Conservation (phyloP, 805 yeast genomes). For the Saccharomycopsis fodiens region DNA sequence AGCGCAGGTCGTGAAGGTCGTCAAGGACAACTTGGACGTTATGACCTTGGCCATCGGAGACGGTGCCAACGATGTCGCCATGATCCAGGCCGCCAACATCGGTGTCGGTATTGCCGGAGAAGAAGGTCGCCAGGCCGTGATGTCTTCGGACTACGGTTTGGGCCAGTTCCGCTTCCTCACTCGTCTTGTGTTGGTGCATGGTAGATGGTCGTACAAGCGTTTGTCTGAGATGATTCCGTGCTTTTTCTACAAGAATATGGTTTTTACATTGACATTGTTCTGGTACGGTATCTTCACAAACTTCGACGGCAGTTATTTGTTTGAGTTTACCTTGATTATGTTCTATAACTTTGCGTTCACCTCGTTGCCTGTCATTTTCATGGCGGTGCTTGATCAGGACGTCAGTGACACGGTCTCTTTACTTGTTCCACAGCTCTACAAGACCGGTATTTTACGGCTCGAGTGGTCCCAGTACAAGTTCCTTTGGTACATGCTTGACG, state of each 20-base stretch:
- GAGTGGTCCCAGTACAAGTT: conserved; percentile 60
- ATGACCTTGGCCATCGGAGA: conserved; percentile 81
- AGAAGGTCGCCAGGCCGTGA: conserved; percentile 81
- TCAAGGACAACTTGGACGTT: conserved; percentile 55
- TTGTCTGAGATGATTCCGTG: conserved; percentile 73
- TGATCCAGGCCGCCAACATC: conserved; percentile 81
- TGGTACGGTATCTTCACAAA: conserved; percentile 67
- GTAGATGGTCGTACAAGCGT: conserved; percentile 76
- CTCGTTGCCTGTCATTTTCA: conserved; percentile 65
- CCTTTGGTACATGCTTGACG: conserved; percentile 58
- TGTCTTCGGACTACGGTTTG: conserved; percentile 78
- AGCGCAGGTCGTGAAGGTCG: conserved; percentile 65
- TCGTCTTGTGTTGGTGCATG: conserved; percentile 64
- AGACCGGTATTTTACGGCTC: conserved; percentile 54
- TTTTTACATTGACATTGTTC: conserved; percentile 64
- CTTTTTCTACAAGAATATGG: conserved; percentile 69
- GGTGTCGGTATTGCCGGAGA: conserved; percentile 87
- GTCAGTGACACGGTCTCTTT: conserved; percentile 58
- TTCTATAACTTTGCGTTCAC: conserved; percentile 77
- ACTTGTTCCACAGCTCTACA: conserved; percentile 63
- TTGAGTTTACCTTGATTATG: conserved; percentile 71
- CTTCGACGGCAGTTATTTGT: conserved; percentile 71
- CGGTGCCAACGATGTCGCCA: conserved; percentile 82
- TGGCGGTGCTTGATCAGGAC: conserved; percentile 73
- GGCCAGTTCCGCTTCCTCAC: conserved; percentile 70